Evolutionary conservation across 2,329 filamentous ascomycete genomes (phyloP), one percentile per base, ranked within the genome.

Genomic region (Curvularia spicifera): DNA sequence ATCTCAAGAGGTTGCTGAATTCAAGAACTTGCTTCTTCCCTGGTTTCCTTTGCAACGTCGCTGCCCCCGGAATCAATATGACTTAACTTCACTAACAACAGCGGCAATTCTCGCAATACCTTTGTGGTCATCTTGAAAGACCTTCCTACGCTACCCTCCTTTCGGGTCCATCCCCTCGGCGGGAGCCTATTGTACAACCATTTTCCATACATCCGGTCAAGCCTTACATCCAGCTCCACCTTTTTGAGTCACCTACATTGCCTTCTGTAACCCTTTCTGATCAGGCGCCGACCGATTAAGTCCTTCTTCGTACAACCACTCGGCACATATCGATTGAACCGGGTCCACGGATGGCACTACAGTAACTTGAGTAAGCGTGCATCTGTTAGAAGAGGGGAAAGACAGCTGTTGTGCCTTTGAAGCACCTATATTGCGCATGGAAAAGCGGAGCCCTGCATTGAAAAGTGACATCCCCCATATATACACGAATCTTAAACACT

Each of bases 71-170:
- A 8, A 5, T 10, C n/a, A 12, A 13, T 13, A 6, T 22, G 12
- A 20, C 10, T 24, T 13, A 12, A 24, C 13, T 9, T 43, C 20
- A 56, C 59, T 61, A 59, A 66, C 59, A 65, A 68, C 61, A 37
- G 59, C 66, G 63, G 67, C 64, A 60, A 56, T 45, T 59, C 65
- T 73, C 67, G 66, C 68, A 68, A 66, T 56, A 64, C 54, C 40
- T 43, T 15, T 43, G 52, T 28, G 24, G 1, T 24, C 6, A n/a
- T n/a, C 42, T 18, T 10, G 3, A 8, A 4, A 43, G 56, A 44
- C 29, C 5, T 18, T 47, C 9, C 6, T 20, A 22, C 8, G 29
- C 7, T 47, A 33, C 29, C 29, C 8, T 33, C 29, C 4, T 20
- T 9, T 33, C 44, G 15, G 59, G 60, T 44, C 29, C 63, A 51